Base-by-base conservation (phyloP, 2,329 filamentous ascomycete species). In the Byssothecium circinans region DNA sequence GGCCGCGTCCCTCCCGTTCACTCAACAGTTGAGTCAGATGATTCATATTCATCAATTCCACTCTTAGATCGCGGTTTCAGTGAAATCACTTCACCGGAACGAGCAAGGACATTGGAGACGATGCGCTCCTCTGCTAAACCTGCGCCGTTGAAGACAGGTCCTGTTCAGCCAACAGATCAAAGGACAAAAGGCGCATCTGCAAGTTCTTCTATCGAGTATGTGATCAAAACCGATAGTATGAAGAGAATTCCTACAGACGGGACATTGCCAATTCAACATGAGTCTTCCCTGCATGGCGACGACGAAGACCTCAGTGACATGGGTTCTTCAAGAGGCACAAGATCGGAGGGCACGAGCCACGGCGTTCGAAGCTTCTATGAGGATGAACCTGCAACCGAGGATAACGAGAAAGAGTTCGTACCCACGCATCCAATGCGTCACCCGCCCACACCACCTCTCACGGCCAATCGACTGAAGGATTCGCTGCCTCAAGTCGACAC, bases 11-110 rank as follows among this genome's bases (percentile, higher is more conserved):
- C 57, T 47, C 56, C 47, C 32, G 53, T 60, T 8, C 49, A 53
- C 18, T 69, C 74, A 2, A 68, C 75, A 20, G 79, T 82, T 12
- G 81, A 81, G 46, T 91, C 89, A 0, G 80, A 83, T 22, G 84
- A 86, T 41, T 92, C 88, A 0, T 91, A 90, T 64, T 86, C 82
- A 32, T 91, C 88, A 0, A 84, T 86, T 27, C 89, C 90, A 3
- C 78, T 94, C 7, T 78, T 95, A 11, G 86, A 92, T 51, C 82
- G 87, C 41, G 87, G 81, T 2, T 64, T 70, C 15, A 69, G 65
- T 45, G 65, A 65, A 8, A 53, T 67, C 17, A 52, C 52, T 23
- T 45, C 41, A 18, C 48, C 58, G 10, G 50, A 43, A 5, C 53
- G 55, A 42, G 52, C 49, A n/a, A 52, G 50, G 12, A 67, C 52